Conservation (phyloP, 225 moss, liverwort and hornwort genomes). For the Lunularia cruciata region DNA sequence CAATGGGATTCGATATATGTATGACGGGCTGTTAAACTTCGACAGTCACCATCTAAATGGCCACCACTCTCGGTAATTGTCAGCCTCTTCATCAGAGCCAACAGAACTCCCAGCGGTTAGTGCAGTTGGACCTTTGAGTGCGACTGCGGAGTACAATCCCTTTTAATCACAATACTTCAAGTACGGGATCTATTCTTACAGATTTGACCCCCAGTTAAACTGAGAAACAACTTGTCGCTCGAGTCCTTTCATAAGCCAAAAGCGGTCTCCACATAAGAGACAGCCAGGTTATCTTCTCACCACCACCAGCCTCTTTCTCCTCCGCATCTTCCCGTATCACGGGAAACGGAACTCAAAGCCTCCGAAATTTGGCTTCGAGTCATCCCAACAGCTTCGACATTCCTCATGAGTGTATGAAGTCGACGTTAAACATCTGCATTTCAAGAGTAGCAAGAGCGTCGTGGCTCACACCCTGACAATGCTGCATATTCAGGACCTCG, state of each 20-base stretch:
- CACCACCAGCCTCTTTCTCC: neutral
- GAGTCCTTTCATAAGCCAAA: neutral
- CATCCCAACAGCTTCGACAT: neutral
- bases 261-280: neutral
- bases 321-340: neutral
- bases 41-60: neutral
- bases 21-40: conserved; percentile 10
- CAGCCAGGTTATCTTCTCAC: neutral
- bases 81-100: neutral
- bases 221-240: conserved; percentile 9
- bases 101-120: neutral
- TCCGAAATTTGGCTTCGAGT: neutral
- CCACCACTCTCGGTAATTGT: neutral
- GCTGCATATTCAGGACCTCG: conserved; percentile 65
- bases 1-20: neutral
- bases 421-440: conserved; percentile 52
- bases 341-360: conserved; percentile 4
- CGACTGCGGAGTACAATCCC: neutral
- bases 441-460: conserved; percentile 60
- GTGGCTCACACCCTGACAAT: conserved; percentile 56
- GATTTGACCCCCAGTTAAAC: neutral
- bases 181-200: neutral
- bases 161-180: conserved; percentile 3
- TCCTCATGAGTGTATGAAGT: conserved; percentile 48
- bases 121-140: conserved; percentile 7